Percentiles rank a stretch among this genome's conserved stretches.
phyloP scores from a whole-genome alignment of 805 yeast genomes.

The Sugiyamaella floridensis region DNA sequence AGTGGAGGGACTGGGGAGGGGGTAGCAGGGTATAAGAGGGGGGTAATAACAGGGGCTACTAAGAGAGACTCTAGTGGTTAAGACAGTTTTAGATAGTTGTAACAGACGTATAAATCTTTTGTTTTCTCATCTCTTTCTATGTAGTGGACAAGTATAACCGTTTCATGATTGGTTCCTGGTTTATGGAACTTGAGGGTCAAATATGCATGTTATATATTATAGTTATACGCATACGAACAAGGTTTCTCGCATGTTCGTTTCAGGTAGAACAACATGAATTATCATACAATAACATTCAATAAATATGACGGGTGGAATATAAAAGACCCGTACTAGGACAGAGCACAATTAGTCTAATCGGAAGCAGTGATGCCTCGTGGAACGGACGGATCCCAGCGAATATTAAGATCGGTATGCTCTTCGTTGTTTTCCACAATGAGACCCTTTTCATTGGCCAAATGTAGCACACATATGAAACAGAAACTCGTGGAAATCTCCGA shows the following conservation, averaged over 20 bases:
- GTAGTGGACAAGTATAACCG: no score
- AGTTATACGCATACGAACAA: not conserved
- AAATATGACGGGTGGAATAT: no score
- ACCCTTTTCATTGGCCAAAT: conserved; percentile 82
- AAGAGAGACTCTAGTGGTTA: no score
- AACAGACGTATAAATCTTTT: no score
- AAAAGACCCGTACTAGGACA: not conserved
- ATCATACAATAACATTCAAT: no score
- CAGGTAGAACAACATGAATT: not conserved
- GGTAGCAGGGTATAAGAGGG: no score
- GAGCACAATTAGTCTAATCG: not conserved
- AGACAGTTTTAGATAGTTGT: no score
- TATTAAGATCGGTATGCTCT: conserved; percentile 28
- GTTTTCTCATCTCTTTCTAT: no score
- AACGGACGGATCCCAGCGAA: conserved; percentile 18
- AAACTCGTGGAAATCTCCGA: conserved; percentile 77
- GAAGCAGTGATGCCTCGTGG: not conserved
- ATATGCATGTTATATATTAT: not conserved
- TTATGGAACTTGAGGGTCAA: no score
- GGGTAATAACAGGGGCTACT: no score
- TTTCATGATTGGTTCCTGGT: no score
- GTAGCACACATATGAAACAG: conserved; percentile 75
- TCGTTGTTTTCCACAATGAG: conserved; percentile 47
- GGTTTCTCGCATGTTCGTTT: not conserved
- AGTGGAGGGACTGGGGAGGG: no score